Evolutionary conservation across 805 yeast species (phyloP).

Genomic region (Barnettozyma pratensis): DNA sequence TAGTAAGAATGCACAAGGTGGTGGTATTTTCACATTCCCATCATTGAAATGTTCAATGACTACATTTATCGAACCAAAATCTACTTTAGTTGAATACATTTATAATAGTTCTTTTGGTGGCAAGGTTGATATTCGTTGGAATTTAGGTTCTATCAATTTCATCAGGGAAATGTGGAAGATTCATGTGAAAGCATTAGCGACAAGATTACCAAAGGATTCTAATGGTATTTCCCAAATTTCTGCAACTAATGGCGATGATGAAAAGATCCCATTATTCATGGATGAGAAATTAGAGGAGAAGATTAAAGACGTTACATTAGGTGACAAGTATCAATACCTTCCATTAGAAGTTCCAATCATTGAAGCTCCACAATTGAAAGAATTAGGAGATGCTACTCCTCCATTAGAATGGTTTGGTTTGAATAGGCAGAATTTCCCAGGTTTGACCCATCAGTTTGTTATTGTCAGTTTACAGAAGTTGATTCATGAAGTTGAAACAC

Average conservation of each 20-base stretch:
- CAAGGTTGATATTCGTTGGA: conserved; percentile 89
- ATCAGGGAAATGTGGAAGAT: conserved; percentile 90
- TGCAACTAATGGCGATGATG: conserved; percentile 7
- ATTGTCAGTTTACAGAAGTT: conserved; percentile 70
- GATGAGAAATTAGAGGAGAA: conserved; percentile 35
- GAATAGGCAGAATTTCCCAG: conserved; percentile 81
- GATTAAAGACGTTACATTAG: conserved; percentile 43
- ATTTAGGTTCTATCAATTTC: conserved; percentile 83
- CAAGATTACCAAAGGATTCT: conserved; percentile 43
- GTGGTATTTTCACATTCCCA: conserved; percentile 76
- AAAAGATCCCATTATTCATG: conserved; percentile 22
- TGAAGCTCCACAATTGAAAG: conserved; percentile 84
- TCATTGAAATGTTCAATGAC: conserved; percentile 70
- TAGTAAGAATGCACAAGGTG: conserved; percentile 65
- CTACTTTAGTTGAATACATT: conserved; percentile 55
- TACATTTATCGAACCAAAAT: conserved; percentile 53
- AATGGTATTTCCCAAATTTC: not conserved
- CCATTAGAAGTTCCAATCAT: conserved; percentile 75
- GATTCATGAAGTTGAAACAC: conserved; percentile 57
- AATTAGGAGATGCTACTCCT: conserved; percentile 95
- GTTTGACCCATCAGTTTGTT: conserved; percentile 74
- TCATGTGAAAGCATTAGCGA: conserved; percentile 67
- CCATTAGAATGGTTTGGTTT: conserved; percentile 98
- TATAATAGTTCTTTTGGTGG: conserved; percentile 80
- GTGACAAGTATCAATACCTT: conserved; percentile 46